These are phyloP conservation scores for Diaporthe ampelina DNA, from an alignment of 2,329 filamentous ascomycete species.

Conservation along the genomic window DNA sequence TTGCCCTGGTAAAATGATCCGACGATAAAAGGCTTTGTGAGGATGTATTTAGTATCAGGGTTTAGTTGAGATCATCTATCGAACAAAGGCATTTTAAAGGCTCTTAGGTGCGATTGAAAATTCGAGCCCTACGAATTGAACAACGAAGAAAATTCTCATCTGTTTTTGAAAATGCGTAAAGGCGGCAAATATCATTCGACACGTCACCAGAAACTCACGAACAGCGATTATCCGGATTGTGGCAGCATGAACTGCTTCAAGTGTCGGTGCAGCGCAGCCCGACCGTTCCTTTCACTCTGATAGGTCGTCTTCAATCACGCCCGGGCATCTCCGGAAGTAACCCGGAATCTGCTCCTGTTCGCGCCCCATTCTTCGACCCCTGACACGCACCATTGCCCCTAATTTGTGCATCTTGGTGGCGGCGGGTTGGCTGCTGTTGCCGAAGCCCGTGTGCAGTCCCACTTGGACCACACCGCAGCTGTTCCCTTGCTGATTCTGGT, in stretches of 20 bases:
- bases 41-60: not conserved
- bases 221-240: not conserved
- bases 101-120: not conserved
- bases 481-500: not conserved
- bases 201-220: no score
- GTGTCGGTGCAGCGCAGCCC: not conserved
- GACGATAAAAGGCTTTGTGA: not conserved
- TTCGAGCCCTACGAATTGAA: not conserved
- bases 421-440: constrained; percentile 12
- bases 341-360: not conserved
- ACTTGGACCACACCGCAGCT: not conserved
- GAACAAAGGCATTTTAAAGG: not conserved
- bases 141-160: not conserved
- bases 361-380: constrained; percentile 8
- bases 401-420: constrained; percentile 11
- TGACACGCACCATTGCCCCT: not conserved
- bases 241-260: not conserved
- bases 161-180: not conserved
- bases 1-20: not conserved
- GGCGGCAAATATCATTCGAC: no score
- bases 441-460: not conserved
- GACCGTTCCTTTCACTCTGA: not conserved
- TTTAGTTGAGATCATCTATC: not conserved
- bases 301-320: not conserved
- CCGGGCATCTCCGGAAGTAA: not conserved